Evolutionary conservation across 1,284 basidiomycete species (phyloP), one percentile per base, ranked within the genome.

Genomic region (Meripilus lineatus): DNA sequence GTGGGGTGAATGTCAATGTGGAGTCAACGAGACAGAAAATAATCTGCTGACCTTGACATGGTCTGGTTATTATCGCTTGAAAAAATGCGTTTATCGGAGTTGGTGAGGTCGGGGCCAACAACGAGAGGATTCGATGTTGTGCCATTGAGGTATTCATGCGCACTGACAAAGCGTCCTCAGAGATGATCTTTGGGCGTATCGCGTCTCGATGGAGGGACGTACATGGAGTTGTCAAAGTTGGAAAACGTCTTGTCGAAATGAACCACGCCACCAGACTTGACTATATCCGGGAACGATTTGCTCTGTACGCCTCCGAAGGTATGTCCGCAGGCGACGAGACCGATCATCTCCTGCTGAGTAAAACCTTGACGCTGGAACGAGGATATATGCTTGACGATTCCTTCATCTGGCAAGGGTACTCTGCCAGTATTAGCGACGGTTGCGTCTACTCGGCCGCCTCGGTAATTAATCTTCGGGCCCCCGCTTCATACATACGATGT

Each of bases 261-360:
- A n/a, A 41, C 37, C 2, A 34, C n/a, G n/a, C n/a, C 6, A 7
- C 25, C 40, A 5, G 26, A 21, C 14, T 34, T 47, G 6, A 44
- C 44, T 14, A n/a, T 38, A 11, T 32, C 32, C 15, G 42, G 40
- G 37, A 35, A 34, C 55, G 52, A 25, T 57, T 54, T 40, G 56
- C 51, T 8, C 59, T 58, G 46, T 58, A 61, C n/a, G 51, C 53
- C 13, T 28, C 50, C 58, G 8, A 60, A 44, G n/a, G 52, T 57
- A 42, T 60, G 58, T 11, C 61, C 61, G 39, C 61, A 62, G 1
- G 58, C 56, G 18, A 55, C 51, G 22, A 62, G 40, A 15, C 48
- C 46, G 23, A 62, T 61, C 46, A 56, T 56, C 32, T 60, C 59
- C 8, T 32, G 40, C 35, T 50, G 50, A 33, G 40, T 50, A 38